Percentiles rank a stretch among this genome's conserved stretches.
Conservation (phyloP, 73 alveolate genomes). For the Paramecium sexaurelia region DNA sequence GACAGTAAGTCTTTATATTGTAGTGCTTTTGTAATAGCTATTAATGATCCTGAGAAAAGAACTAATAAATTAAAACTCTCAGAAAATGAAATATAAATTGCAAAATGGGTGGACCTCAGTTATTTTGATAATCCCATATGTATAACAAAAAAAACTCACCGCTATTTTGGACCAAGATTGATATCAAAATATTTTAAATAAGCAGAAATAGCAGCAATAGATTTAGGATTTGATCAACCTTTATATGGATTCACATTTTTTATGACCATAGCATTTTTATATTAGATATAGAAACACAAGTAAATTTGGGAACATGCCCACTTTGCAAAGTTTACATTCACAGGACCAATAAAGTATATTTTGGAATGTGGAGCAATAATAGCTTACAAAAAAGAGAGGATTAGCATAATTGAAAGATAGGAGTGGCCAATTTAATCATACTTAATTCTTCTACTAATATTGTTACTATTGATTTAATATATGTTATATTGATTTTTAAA, state of each 20-base stretch:
- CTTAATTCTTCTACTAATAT: not conserved
- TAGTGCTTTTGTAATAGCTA: not conserved
- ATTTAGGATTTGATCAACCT: conserved; percentile 11
- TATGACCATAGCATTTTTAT: not conserved
- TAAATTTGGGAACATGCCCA: not conserved
- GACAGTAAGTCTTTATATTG: not conserved
- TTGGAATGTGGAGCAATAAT: not conserved
- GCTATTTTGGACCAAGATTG: not conserved
- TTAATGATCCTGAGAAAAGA: conserved; percentile 8
- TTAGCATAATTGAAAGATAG: not conserved
- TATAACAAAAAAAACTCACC: not conserved
- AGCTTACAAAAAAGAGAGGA: not conserved
- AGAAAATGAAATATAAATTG: not conserved
- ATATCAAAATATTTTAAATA: not conserved
- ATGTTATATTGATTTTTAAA: not conserved
- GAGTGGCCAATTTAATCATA: not conserved
- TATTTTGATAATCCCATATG: not conserved
- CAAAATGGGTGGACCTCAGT: not conserved
- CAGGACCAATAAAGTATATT: not conserved
- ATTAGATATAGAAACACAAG: not conserved
- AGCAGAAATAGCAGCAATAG: not conserved
- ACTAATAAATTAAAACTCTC: not conserved
- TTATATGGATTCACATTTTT: conserved; percentile 45
- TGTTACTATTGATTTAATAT: not conserved
- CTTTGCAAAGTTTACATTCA: not conserved